Percentiles rank a stretch among this genome's conserved stretches.
These are phyloP conservation scores for Choricystis sp. DNA, from an alignment of 139 green algal species.

Conservation along the genomic window DNA sequence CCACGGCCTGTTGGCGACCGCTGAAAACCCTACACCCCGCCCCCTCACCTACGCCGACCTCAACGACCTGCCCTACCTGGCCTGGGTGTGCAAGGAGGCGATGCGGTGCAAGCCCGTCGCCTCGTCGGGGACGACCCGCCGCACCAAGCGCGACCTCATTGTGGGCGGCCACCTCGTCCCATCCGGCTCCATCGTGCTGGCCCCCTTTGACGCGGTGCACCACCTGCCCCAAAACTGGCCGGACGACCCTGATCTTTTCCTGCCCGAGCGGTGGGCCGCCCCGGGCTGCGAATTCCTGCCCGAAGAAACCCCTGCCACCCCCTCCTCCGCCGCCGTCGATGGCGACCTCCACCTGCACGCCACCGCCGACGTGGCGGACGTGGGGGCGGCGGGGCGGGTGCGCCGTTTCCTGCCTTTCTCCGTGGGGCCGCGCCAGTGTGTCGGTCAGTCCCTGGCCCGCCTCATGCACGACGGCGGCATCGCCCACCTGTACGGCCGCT, in stretches of 20 bases:
- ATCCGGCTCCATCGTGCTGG: neutral
- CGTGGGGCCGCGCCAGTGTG: constrained; percentile 68
- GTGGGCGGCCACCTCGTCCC: neutral
- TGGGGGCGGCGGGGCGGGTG: constrained; percentile 92
- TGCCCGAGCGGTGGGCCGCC: neutral
- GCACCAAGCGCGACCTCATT: constrained; percentile 11
- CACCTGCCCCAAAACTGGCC: neutral
- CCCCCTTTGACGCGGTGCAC: constrained; percentile 3
- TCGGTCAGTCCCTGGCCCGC: constrained; percentile 5
- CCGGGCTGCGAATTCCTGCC: neutral
- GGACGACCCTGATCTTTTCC: constrained; percentile 3
- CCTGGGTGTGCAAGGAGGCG: neutral
- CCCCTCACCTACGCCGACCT: constrained; percentile 1
- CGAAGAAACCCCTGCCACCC: neutral
- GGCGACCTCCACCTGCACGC: constrained; percentile 63
- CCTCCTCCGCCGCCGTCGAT: neutral
- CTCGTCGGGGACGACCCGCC: neutral
- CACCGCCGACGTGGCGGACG: constrained; percentile 94
- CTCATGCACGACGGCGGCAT: constrained; percentile 5
- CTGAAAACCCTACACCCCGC: neutral
- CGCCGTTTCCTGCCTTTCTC: constrained; percentile 49
- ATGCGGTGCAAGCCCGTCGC: neutral
- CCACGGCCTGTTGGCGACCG: constrained; percentile 1
- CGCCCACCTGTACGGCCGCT: neutral
- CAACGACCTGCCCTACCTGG: neutral